Evolutionary conservation across 1,284 basidiomycete genomes (phyloP).

Genomic region (Thecaphora thlaspeos): DNA sequence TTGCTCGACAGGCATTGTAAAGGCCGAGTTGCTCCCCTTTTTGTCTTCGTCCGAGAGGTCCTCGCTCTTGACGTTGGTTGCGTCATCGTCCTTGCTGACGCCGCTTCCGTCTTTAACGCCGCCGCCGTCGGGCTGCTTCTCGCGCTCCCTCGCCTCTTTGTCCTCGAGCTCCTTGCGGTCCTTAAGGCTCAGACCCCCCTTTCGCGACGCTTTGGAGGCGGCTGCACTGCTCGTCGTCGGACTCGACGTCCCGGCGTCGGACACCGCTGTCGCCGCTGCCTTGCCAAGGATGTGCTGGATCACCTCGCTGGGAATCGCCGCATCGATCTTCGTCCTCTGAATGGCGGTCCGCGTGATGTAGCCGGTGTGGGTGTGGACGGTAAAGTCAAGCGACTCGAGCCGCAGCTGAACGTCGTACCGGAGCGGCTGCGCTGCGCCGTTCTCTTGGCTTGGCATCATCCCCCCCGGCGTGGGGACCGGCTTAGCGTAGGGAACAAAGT

Average conservation of each 20-base stretch:
- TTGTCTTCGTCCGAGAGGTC: slow-evolving; percentile 5
- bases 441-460: slow-evolving; percentile 7
- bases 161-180: slow-evolving; percentile 8
- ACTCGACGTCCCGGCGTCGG: no score
- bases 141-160: slow-evolving; percentile 12
- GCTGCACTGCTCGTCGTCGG: no score
- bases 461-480: no score
- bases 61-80: slow-evolving; percentile 9
- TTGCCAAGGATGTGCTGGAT: slow-evolving; percentile 21
- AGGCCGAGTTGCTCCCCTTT: slow-evolving; percentile 14
- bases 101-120: no score
- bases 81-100: slow-evolving; percentile 20
- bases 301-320: slow-evolving; percentile 26
- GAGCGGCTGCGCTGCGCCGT: slow-evolving; percentile 15
- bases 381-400: slow-evolving; percentile 41
- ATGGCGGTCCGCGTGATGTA: slow-evolving; percentile 33
- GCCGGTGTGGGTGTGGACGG: slow-evolving; percentile 29
- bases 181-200: no score
- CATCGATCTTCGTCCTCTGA: slow-evolving; percentile 30
- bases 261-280: no score
- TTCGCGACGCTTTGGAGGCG: no score
- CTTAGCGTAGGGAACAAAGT: slow-evolving; percentile 21
- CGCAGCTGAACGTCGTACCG: slow-evolving; percentile 29
- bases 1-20: slow-evolving; percentile 30
- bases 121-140: slow-evolving; percentile 3